Percentiles rank a stretch among this genome's conserved stretches.
Evolutionary conservation across 768 basidiomycete species (phyloP).

Genomic region (Aureoboletus auriporus): DNA sequence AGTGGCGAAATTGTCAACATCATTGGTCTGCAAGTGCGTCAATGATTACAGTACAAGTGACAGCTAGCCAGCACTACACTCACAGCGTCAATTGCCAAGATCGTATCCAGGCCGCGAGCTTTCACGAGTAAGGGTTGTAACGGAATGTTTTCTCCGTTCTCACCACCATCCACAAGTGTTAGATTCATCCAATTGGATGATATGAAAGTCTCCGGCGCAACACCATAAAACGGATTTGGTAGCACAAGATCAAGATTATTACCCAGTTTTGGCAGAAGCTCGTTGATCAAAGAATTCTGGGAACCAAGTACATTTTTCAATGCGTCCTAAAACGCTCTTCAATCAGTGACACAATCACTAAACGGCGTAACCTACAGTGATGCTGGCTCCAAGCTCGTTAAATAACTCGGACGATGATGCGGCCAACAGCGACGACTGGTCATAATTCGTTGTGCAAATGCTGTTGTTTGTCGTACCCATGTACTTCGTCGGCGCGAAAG

Average conservation of each 20-base stretch:
- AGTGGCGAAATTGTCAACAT: conserved; percentile 14
- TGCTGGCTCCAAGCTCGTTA: conserved; percentile 18
- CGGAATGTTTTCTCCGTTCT: conserved; percentile 42
- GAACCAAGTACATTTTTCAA: conserved; percentile 12
- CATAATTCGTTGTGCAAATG: conserved; percentile 32
- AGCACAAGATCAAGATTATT: conserved; percentile 28
- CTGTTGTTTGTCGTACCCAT: conserved; percentile 37
- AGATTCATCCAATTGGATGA: conserved; percentile 30
- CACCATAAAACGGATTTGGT: conserved; percentile 38
- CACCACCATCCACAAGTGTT: conserved; percentile 38
- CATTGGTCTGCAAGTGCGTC: too few species aligned
- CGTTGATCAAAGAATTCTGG: conserved; percentile 12
- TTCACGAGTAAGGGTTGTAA: conserved; percentile 47
- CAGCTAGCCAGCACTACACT: conserved; percentile 2
- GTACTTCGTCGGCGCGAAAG: conserved; percentile 43
- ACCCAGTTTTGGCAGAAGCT: conserved; percentile 21
- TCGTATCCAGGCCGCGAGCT: conserved; percentile 43
- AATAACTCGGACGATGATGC: conserved; percentile 40
- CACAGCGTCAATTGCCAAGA: conserved; percentile 47
- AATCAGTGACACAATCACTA: background rate
- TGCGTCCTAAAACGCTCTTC: conserved; percentile 4
- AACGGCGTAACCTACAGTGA: conserved; percentile 18
- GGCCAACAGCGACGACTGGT: conserved; percentile 33
- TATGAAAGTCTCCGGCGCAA: conserved; percentile 33
- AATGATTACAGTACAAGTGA: too few species aligned